phyloP scores from a whole-genome alignment of 345 rosid genomes.

The Eucalyptus erythrocorys region DNA sequence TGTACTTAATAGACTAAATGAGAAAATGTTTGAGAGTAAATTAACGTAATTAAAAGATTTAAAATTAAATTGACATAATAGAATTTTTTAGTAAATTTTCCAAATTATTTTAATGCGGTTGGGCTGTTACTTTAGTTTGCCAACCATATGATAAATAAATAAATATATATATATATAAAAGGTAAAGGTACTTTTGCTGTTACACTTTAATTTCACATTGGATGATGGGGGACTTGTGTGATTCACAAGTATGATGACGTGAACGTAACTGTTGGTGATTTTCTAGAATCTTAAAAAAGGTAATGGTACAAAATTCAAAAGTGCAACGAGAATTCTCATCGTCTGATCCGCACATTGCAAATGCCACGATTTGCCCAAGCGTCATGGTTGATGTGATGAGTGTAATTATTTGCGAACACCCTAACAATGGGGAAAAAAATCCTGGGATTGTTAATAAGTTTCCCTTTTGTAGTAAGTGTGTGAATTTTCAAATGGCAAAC shows the following conservation, averaged over 20 bases:
- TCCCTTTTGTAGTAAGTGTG: neutral
- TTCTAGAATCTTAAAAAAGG: neutral
- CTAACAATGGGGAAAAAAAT: neutral
- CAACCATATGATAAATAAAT: no score
- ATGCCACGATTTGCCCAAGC: no score
- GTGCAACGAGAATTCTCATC: no score
- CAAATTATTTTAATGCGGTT: no score
- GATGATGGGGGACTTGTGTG: neutral
- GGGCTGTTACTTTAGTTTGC: neutral
- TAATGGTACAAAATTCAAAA: no score
- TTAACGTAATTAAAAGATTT: no score
- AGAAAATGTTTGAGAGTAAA: no score
- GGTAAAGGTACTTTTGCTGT: neutral
- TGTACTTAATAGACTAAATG: neutral
- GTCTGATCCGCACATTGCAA: no score
- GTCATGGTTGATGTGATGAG: neutral
- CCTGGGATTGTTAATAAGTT: neutral
- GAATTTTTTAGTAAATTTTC: no score
- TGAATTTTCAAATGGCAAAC: neutral
- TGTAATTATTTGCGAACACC: neutral
- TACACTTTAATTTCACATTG: neutral
- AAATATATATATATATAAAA: no score
- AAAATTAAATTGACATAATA: no score
- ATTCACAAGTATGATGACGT: neutral
- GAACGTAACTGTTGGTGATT: neutral